phyloP scores from a whole-genome alignment of 2,329 filamentous ascomycete genomes.

The Tolypocladium tropicale region DNA sequence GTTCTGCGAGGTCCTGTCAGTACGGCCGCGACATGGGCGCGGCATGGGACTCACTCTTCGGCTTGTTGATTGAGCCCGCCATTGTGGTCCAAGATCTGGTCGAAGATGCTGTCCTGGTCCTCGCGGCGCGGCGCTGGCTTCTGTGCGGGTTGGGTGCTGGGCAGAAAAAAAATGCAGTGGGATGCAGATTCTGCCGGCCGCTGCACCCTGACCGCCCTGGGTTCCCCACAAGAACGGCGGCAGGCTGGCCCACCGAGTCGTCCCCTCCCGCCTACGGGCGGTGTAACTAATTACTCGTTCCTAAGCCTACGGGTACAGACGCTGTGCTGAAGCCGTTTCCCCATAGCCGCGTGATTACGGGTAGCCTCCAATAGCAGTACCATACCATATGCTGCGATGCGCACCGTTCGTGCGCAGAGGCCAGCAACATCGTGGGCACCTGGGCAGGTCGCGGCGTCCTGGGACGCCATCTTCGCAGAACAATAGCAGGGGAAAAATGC shows the following conservation, averaged over 20 bases:
- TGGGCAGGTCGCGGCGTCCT: too few relatives aligned
- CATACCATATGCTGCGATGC: too few relatives aligned
- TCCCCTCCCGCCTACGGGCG: neutral
- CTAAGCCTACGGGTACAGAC: too few relatives aligned
- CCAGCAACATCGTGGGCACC: too few relatives aligned
- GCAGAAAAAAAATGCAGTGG: conserved; percentile 29
- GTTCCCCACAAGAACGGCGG: conserved; percentile 4
- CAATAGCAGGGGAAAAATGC: too few relatives aligned
- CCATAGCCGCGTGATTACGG: too few relatives aligned
- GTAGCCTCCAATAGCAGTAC: too few relatives aligned
- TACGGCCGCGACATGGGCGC: neutral
- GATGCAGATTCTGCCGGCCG: conserved; percentile 25
- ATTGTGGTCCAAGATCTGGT: conserved; percentile 21
- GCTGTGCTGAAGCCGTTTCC: too few relatives aligned
- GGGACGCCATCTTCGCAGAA: too few relatives aligned
- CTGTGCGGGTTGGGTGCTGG: conserved; percentile 1
- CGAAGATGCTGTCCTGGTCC: conserved; percentile 1
- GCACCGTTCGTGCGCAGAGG: too few relatives aligned
- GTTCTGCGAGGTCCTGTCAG: conserved; percentile 49
- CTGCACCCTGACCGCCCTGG: conserved; percentile 19
- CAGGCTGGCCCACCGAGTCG: neutral
- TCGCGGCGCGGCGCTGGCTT: conserved; percentile 1
- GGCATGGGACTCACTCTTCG: conserved; percentile 33
- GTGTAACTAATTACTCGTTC: too few relatives aligned
- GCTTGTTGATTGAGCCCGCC: conserved; percentile 45